Percentiles rank a stretch among this genome's conserved stretches.
Conservation (phyloP, 2,329 filamentous ascomycete genomes). For the Exophiala dermatitidis region DNA sequence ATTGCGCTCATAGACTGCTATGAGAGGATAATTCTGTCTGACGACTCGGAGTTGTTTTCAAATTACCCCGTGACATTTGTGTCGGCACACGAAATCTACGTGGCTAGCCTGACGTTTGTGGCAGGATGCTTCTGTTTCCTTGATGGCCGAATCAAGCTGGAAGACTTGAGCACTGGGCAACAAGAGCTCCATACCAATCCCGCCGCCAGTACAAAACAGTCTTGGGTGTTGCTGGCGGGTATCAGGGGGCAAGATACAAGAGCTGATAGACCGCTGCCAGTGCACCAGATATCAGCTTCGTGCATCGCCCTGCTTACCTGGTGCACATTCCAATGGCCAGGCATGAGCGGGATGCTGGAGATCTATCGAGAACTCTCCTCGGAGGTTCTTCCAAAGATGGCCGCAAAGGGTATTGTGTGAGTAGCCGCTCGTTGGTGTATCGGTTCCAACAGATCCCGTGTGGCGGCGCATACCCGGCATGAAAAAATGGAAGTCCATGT, state of each 20-base stretch:
- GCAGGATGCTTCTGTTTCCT: constrained; percentile 25
- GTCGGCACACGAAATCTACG: constrained; percentile 29
- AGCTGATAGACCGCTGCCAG: not conserved
- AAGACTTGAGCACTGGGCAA: not conserved
- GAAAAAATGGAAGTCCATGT: no score
- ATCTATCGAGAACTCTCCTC: constrained; percentile 16
- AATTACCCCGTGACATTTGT: constrained; percentile 29
- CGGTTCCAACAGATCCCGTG: no score
- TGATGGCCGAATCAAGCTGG: constrained; percentile 17
- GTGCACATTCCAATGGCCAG: constrained; percentile 15
- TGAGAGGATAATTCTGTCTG: constrained; percentile 27
- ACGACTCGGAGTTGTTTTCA: constrained; percentile 20
- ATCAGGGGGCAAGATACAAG: no score
- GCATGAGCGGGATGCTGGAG: constrained; percentile 21
- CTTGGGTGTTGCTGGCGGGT: not conserved
- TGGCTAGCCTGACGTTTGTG: constrained; percentile 28
- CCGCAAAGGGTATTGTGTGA: not conserved
- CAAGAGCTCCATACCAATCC: not conserved
- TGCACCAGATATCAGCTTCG: constrained; percentile 16
- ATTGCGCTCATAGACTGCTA: constrained; percentile 26
- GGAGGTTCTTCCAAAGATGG: not conserved
- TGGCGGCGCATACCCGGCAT: no score
- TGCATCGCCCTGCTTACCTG: constrained; percentile 18
- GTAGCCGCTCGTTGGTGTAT: not conserved
- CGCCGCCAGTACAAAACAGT: not conserved